A percentile compares a stretch with the other conserved stretches of the same genome.
Conservation (phyloP, 495 filamentous ascomycete species). For the Choiromyces venosus region DNA sequence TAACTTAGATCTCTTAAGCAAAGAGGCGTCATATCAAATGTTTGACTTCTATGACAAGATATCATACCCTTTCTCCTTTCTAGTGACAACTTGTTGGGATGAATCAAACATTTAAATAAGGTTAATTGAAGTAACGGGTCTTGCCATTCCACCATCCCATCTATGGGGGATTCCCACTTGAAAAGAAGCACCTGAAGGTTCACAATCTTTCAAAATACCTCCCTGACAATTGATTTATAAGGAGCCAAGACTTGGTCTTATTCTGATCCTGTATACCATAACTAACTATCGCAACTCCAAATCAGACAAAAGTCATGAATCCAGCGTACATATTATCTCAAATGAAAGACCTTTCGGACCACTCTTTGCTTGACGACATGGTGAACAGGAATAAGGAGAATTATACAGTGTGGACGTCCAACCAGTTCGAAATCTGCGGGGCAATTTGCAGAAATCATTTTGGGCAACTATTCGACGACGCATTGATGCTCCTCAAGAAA, state of each 20-base stretch:
- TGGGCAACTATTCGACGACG: background rate
- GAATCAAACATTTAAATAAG: background rate
- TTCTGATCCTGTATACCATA: background rate
- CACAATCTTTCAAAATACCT: background rate
- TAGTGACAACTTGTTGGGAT: background rate
- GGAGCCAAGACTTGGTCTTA: too few relatives aligned
- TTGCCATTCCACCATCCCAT: background rate
- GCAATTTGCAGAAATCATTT: background rate
- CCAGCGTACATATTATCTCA: background rate
- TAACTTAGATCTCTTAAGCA: background rate
- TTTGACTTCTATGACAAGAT: background rate
- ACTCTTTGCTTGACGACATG: background rate
- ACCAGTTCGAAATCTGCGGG: conserved; percentile 5
- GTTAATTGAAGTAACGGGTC: background rate
- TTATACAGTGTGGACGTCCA: background rate
- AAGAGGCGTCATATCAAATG: background rate
- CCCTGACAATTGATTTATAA: background rate
- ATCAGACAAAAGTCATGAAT: background rate
- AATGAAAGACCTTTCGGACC: background rate
- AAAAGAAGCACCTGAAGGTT: background rate
- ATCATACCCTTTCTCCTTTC: background rate
- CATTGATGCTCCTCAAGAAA: conserved; percentile 4
- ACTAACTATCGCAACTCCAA: background rate
- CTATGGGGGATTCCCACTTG: background rate
- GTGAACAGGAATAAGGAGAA: background rate